These are phyloP conservation scores for Erythrobasidium hasegawianum DNA, from an alignment of 1,284 basidiomycete genomes.

Conservation along the genomic window DNA sequence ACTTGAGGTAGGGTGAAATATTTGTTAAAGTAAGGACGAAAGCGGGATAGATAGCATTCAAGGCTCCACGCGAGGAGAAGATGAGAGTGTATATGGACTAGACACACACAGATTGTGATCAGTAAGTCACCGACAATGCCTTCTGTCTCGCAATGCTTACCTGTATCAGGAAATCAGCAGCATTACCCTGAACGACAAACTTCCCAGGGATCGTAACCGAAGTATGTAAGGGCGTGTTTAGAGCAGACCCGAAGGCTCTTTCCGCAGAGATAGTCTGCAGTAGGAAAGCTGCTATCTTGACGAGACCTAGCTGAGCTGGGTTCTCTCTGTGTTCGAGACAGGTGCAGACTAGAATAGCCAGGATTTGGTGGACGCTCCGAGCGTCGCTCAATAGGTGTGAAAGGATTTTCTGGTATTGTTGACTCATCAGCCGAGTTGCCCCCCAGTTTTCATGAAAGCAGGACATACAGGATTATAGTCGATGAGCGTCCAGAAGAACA, in stretches of 20 bases:
- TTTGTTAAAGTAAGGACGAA: conserved; percentile 86
- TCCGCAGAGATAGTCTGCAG: conserved; percentile 87
- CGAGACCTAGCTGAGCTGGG: conserved; percentile 88
- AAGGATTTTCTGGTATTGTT: conserved; percentile 88
- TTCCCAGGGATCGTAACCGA: conserved; percentile 52
- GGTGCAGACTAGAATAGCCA: conserved; percentile 72
- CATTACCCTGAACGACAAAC: conserved; percentile 67
- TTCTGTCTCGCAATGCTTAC: neutral
- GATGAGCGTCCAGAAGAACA: conserved; percentile 84
- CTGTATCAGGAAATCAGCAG: conserved; percentile 73
- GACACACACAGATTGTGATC: too few relatives aligned
- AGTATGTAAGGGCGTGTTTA: conserved; percentile 54
- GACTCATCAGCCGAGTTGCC: too few relatives aligned
- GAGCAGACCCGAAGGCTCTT: conserved; percentile 64
- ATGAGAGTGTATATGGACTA: conserved; percentile 69
- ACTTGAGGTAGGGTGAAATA: conserved; percentile 75
- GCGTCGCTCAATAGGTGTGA: conserved; percentile 66
- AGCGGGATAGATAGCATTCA: conserved; percentile 68
- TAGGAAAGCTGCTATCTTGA: conserved; percentile 83
- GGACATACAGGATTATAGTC: conserved; percentile 83
- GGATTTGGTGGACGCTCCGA: conserved; percentile 67
- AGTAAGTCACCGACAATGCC: too few relatives aligned
- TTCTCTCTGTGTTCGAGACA: conserved; percentile 82
- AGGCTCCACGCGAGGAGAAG: conserved; percentile 70
- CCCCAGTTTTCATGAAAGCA: too few relatives aligned